These are phyloP conservation scores for Byssothecium circinans DNA, from an alignment of 2,329 filamentous ascomycete species.

Conservation along the genomic window DNA sequence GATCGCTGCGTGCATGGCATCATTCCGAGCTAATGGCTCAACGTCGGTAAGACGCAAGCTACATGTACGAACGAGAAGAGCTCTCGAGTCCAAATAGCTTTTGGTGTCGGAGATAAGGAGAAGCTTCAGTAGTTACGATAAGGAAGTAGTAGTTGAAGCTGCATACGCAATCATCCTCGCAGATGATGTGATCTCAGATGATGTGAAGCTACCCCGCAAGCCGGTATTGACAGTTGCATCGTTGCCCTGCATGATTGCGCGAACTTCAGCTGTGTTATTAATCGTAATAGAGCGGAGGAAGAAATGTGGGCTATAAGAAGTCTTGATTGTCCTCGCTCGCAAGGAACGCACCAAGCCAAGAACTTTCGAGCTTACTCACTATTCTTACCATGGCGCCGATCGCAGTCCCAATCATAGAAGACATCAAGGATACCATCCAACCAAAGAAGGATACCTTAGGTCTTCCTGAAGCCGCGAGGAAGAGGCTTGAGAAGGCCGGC, in stretches of 20 bases:
- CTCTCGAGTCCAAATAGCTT: no score
- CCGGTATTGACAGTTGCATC: neutral
- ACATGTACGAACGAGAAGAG: no score
- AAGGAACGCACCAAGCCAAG: neutral
- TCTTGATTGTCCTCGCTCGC: neutral
- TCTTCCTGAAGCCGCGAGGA: conserved; percentile 60
- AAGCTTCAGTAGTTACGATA: conserved; percentile 22
- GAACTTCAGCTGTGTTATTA: no score
- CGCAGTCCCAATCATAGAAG: conserved; percentile 54
- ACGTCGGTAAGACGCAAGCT: no score
- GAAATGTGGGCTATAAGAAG: neutral
- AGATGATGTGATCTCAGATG: conserved; percentile 39
- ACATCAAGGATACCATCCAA: conserved; percentile 64
- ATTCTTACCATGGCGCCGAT: conserved; percentile 55
- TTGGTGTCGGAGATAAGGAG: conserved; percentile 2
- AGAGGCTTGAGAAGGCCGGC: conserved; percentile 66
- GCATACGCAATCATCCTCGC: conserved; percentile 32
- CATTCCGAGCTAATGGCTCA: neutral
- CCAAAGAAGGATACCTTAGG: conserved; percentile 66
- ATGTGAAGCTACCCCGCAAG: conserved; percentile 35
- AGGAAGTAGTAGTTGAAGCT: conserved; percentile 23
- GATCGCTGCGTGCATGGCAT: neutral
- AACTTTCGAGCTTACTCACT: neutral
- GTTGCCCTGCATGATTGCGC: no score
- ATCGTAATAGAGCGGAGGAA: no score